A percentile compares a stretch with the other conserved stretches of the same genome.
These are phyloP conservation scores for Agrocybe praecox DNA, from an alignment of 768 basidiomycete species.

Conservation along the genomic window DNA sequence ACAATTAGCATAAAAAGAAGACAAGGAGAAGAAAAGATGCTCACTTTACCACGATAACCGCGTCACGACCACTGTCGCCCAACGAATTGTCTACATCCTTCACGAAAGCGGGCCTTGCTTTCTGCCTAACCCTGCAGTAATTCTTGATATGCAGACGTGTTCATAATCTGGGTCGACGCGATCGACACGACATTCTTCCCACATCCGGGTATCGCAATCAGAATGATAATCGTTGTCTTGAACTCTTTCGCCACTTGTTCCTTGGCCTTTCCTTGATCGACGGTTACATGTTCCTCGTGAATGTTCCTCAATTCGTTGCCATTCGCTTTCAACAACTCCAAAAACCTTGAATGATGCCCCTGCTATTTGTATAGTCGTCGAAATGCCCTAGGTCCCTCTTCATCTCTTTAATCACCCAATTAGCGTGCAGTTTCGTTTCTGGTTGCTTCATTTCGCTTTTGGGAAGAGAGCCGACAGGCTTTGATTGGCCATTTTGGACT, in stretches of 20 bases:
- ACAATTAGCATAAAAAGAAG: neutral
- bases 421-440: constrained; percentile 79
- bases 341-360: constrained; percentile 88
- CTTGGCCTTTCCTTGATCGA: neutral
- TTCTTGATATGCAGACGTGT: neutral
- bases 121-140: constrained; percentile 27
- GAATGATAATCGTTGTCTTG: constrained; percentile 83
- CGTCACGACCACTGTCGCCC: constrained; percentile 54
- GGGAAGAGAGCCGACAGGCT: constrained; percentile 42
- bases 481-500: constrained; percentile 13
- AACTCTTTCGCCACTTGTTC: constrained; percentile 29
- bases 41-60: constrained; percentile 94
- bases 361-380: constrained; percentile 61
- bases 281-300: constrained; percentile 30
- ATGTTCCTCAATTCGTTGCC: constrained; percentile 32
- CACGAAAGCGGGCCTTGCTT: constrained; percentile 67
- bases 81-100: constrained; percentile 65
- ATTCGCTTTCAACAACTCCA: constrained; percentile 62
- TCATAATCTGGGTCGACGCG: constrained; percentile 64
- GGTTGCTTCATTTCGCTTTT: constrained; percentile 70
- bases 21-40: constrained; percentile 23
- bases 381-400: constrained; percentile 60
- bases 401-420: constrained; percentile 86
- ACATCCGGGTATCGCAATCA: constrained; percentile 90
- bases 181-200: constrained; percentile 90